Percentiles rank a stretch among this genome's conserved stretches.
Evolutionary conservation across 352 stramenopile genomes (phyloP).

Genomic region (Thalassiosira delicatula): DNA sequence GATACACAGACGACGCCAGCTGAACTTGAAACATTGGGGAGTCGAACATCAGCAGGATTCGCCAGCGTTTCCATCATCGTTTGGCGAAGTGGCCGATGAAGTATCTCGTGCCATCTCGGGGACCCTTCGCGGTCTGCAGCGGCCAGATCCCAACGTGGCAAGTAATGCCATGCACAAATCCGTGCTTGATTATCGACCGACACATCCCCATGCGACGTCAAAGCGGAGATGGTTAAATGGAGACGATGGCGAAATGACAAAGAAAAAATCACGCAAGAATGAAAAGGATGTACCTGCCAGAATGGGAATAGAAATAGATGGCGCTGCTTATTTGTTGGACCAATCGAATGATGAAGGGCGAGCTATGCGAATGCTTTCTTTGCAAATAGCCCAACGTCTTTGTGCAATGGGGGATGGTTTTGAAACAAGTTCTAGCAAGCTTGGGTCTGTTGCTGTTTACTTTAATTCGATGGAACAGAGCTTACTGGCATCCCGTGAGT

Average conservation of each 20-base stretch:
- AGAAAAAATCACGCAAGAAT: conserved; percentile 27
- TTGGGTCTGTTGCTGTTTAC: conserved; percentile 62
- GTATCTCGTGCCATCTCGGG: conserved; percentile 67
- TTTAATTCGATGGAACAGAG: conserved; percentile 76
- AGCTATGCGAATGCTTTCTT: conserved; percentile 57
- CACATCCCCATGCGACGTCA: conserved; percentile 42
- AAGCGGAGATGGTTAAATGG: conserved; percentile 27
- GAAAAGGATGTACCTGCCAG: conserved; percentile 33
- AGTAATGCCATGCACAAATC: conserved; percentile 69
- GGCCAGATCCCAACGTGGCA: conserved; percentile 67
- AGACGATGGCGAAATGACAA: background rate
- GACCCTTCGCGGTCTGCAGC: conserved; percentile 60
- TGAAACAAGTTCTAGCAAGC: background rate
- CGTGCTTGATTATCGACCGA: conserved; percentile 66
- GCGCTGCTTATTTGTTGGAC: conserved; percentile 47
- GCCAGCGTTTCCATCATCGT: conserved; percentile 59
- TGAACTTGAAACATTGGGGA: conserved; percentile 54
- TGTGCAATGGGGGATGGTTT: conserved; percentile 34
- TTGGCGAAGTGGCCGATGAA: conserved; percentile 63
- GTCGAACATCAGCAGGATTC: conserved; percentile 27
- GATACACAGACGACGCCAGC: conserved; percentile 33
- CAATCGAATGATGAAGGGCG: conserved; percentile 36
- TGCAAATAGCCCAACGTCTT: conserved; percentile 65
- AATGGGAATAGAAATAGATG: conserved; percentile 80
- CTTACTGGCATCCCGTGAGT: conserved; percentile 64